Conservation (phyloP, 441 rosid genomes). For the Theobroma grandiflorum region DNA sequence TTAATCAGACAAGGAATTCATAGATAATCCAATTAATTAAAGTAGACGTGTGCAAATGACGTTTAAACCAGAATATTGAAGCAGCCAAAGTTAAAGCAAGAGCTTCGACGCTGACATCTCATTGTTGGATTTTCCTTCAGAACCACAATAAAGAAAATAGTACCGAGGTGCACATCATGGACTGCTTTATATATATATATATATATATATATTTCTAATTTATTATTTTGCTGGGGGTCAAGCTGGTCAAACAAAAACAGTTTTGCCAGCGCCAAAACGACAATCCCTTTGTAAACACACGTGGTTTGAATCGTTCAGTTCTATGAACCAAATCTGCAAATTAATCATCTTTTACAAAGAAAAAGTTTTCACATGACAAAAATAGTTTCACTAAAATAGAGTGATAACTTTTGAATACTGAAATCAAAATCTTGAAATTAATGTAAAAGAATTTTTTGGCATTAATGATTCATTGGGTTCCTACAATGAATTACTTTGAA, state of each 20-base stretch:
- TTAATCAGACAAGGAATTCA: neutral
- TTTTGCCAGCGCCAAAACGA: too few relatives aligned
- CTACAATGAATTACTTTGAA: too few relatives aligned
- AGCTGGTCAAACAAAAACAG: neutral
- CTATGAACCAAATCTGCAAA: neutral
- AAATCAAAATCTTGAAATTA: neutral
- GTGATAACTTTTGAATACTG: neutral
- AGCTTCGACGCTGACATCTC: neutral
- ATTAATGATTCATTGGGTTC: too few relatives aligned
- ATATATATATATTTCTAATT: too few relatives aligned
- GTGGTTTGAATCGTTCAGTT: neutral
- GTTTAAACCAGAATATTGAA: neutral
- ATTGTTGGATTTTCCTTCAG: neutral
- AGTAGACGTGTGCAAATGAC: neutral
- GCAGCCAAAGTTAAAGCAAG: constrained; percentile 12
- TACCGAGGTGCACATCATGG: neutral
- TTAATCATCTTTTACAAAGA: too few relatives aligned
- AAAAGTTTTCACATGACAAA: neutral
- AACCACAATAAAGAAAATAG: neutral
- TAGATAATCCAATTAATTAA: neutral
- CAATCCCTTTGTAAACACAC: neutral
- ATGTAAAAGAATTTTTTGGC: too few relatives aligned
- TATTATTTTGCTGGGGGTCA: neutral
- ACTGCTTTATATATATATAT: neutral
- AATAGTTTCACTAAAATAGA: neutral